Evolutionary conservation across 257 asterid species (phyloP).

Genomic region (Fraxinus quadrangulata): DNA sequence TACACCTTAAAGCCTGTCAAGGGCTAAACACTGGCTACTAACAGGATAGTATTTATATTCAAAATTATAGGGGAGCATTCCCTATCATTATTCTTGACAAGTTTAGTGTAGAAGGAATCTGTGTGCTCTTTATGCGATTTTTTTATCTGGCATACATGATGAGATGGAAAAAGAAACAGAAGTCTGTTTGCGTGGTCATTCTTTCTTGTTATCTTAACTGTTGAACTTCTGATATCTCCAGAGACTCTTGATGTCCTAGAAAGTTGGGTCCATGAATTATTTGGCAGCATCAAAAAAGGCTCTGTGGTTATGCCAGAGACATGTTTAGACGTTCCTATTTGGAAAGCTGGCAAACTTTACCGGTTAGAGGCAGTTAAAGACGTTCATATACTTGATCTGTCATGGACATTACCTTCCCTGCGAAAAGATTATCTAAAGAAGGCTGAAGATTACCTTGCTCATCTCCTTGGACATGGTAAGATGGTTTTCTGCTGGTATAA

Average conservation of each 20-base stretch:
- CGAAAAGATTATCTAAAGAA: constrained; percentile 78
- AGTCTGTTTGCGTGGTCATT: neutral
- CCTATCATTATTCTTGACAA: constrained; percentile 3
- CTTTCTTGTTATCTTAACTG: constrained; percentile 19
- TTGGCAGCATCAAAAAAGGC: constrained; percentile 73
- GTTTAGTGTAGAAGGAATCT: neutral
- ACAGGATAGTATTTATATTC: neutral
- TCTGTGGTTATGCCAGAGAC: constrained; percentile 47
- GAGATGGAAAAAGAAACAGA: constrained; percentile 17
- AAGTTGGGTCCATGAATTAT: constrained; percentile 84
- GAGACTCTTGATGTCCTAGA: constrained; percentile 86
- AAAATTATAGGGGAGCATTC: neutral
- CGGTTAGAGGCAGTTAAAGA: constrained; percentile 92
- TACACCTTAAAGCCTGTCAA: neutral
- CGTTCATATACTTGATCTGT: constrained; percentile 83
- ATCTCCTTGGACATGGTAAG: constrained; percentile 96
- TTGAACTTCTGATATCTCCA: constrained; percentile 44
- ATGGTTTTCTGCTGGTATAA: constrained; percentile 22
- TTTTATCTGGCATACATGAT: neutral
- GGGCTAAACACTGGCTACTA: neutral
- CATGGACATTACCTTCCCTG: constrained; percentile 92
- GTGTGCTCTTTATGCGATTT: neutral
- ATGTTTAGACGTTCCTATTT: constrained; percentile 60
- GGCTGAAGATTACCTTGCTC: constrained; percentile 92
- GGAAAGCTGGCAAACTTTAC: constrained; percentile 83